phyloP scores from a whole-genome alignment of 129 eudicot genomes.

The Rutidosis leptorrhynchoides region DNA sequence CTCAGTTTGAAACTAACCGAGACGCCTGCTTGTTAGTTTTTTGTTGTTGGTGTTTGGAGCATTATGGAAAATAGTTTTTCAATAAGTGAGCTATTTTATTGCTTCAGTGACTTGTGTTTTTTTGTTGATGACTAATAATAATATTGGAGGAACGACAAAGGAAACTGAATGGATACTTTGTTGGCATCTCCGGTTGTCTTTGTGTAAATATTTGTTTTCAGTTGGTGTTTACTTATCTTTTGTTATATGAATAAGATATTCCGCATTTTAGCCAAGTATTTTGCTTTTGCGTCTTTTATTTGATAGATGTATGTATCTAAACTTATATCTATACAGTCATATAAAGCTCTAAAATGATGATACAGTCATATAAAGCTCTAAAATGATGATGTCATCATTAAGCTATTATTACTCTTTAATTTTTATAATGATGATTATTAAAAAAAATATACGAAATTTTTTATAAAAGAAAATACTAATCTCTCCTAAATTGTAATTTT shows the following conservation, averaged over 20 bases:
- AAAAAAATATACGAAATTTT: too few relatives aligned
- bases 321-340: too few relatives aligned
- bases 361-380: too few relatives aligned
- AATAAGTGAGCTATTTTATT: not conserved
- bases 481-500: too few relatives aligned
- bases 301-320: too few relatives aligned
- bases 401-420: too few relatives aligned
- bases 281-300: not conserved
- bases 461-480: too few relatives aligned
- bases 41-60: not conserved
- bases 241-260: slow-evolving; percentile 18
- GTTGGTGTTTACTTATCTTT: not conserved
- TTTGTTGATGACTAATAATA: slow-evolving; percentile 14
- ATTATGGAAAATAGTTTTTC: slow-evolving; percentile 5
- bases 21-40: slow-evolving; percentile 61
- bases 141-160: slow-evolving; percentile 20
- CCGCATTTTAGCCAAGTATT: not conserved
- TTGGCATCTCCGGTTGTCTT: not conserved
- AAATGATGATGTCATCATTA: too few relatives aligned
- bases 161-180: not conserved
- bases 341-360: too few relatives aligned
- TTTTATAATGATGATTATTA: too few relatives aligned
- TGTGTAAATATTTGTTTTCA: slow-evolving; percentile 26
- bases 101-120: not conserved
- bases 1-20: slow-evolving; percentile 54